Evolutionary conservation across 2,329 filamentous ascomycete genomes (phyloP), one percentile per base, ranked within the genome.

Genomic region (Sclerotinia glacialis): DNA sequence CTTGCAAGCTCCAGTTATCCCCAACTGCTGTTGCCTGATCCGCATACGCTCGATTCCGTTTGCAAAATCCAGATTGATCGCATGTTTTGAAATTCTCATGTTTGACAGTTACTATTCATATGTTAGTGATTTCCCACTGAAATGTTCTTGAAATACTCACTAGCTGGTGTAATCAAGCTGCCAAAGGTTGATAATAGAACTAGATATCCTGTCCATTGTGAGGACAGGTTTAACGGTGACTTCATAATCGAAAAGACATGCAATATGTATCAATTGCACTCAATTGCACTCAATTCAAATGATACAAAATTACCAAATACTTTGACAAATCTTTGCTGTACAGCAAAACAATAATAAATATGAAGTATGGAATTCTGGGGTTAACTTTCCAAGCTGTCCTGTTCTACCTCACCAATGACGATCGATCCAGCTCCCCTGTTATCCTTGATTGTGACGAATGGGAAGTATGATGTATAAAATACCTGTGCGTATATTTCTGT

Each of bases 21-120:
- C 86, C 87, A 66, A 86, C 80, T 52, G 86, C 80, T 55, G 85
- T 79, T 69, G 88, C 92, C 70, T 85, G 82, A 79, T 98, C 93
- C 76, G 95, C 95, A 77, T 91, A 93, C 49, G 86, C 90, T 77
- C 95, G 88, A 80, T 98, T 98, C 71, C 95, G 91, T 77, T 93
- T 95, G 81, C 95, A 99, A 82, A 99, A 99, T 74, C 95, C 95
- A 5, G 94, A 95, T 77, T 99, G 94, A 72, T 90, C 82, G 81
- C 95, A 99, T 74, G 90, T 97, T 77, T 98, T 99, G 84, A 98
- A 99, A 78, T 96, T 93, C 74, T 97, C 88, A 77, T 97, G 90
- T 81, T 99, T 99, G 63, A 99, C 95, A 74, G 86, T 83, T 71
- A 86, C 93, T 96, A 37, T 23, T 26, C 4, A 47, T 16, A 46